Evolutionary conservation across 2,329 filamentous ascomycete species (phyloP).

Genomic region (Penicillium aurantiogriseum): DNA sequence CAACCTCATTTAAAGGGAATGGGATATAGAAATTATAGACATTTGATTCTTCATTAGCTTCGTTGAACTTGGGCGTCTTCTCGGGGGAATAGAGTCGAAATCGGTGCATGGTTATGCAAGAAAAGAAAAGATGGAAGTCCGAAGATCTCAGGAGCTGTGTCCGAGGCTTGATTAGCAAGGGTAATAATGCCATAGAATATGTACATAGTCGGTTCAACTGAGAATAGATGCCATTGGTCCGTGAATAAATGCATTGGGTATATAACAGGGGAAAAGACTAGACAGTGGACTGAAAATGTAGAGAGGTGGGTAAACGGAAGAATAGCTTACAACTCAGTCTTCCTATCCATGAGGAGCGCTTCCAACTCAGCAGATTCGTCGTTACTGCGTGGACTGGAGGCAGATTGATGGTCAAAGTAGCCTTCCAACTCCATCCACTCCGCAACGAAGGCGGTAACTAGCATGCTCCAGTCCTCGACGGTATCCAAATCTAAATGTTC

Average conservation of each 20-base stretch:
- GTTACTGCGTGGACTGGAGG: constrained; percentile 2
- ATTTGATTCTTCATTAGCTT: neutral
- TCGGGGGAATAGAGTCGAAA: neutral
- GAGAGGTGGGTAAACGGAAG: constrained; percentile 15
- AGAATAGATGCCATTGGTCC: neutral
- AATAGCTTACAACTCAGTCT: constrained; percentile 44
- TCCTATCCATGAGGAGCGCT: constrained; percentile 23
- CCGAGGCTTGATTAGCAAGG: constrained; percentile 2
- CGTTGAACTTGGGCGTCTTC: neutral
- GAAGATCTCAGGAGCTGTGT: neutral
- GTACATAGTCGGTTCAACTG: neutral
- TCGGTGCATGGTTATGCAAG: neutral
- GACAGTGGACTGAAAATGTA: neutral
- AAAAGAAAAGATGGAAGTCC: neutral
- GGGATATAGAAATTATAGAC: neutral
- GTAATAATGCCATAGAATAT: neutral
- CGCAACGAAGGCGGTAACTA: constrained; percentile 78
- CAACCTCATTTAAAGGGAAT: constrained; percentile 28
- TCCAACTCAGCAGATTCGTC: constrained; percentile 12
- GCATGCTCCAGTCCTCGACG: constrained; percentile 81
- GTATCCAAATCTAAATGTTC: constrained; percentile 78
- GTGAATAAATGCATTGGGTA: constrained; percentile 13
- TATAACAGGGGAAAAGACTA: constrained; percentile 1
- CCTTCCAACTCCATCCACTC: constrained; percentile 88
- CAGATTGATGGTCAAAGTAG: constrained; percentile 39